Evolutionary conservation across 208 protist genomes (phyloP), one percentile per base, ranked within the genome.

Genomic region (Tetramitus jugosus): DNA sequence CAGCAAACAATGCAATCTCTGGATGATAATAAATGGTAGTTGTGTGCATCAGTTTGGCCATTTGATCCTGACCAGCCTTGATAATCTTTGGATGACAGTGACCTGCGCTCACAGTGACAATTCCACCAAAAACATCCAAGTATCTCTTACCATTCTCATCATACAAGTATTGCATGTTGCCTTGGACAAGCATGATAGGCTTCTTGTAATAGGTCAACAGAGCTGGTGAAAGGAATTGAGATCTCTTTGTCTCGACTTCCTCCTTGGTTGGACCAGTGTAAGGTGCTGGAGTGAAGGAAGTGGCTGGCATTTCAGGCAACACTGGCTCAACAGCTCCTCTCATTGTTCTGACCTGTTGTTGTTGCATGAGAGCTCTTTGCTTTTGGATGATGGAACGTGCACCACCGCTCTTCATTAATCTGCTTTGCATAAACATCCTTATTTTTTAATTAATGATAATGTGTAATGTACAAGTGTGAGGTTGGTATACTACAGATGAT

Each of bases 61-160:
- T 76, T 84, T 91, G 88, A 43, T 69, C 43, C 6, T 31, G 37
- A 29, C 71, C 87, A 40, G 83, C 88, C 35, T 76, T 78, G 6
- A 87, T 84, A 14, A 91, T 81, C 14, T 60, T 49, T 13, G 84
- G 84, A 76, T 91, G 83, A 76, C 84, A 88, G 79, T 91, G 88
- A 13, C 87, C 88, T 40, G 91, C 81, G 20, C n/a, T 39, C 10
- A 74, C 53, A 13, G 67, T 74, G 10, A 74, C 67, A 31, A 69
- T 69, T 42, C 4, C n/a, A 49, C 4, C 78, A 49, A 83, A 76
- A 39, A 76, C 40, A 43, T 83, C 80, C 20, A 84, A 56, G 53
- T 84, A 83, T 79, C 82, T 78, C 13, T 49, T 45, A 39, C 79
- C 81, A 6, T 82, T 78, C 23, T 87, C 79, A 76, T 87, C 84